Evolutionary conservation across 306 rosid genomes (phyloP).

Genomic region (Ziziphus jujuba): DNA sequence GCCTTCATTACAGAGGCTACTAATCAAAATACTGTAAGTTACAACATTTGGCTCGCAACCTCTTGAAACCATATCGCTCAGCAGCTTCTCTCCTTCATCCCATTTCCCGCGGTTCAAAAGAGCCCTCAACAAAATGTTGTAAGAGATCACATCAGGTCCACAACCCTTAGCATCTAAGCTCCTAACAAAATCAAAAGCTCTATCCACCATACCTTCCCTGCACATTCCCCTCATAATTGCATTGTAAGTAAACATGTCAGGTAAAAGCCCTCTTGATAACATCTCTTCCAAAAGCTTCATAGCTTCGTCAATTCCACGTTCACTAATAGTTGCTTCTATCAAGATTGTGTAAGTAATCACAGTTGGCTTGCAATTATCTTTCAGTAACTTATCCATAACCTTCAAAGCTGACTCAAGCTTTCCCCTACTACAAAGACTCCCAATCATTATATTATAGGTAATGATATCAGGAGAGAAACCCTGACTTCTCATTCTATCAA

Average conservation of each 20-base stretch:
- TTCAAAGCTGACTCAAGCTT: conserved; percentile 52
- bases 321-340: conserved; percentile 74
- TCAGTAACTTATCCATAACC: conserved; percentile 63
- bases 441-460: conserved; percentile 81
- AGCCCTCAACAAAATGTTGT: conserved; percentile 60
- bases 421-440: conserved; percentile 67
- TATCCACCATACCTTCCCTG: conserved; percentile 64
- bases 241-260: conserved; percentile 68
- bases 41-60: conserved; percentile 69
- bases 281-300: conserved; percentile 73
- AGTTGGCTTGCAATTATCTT: conserved; percentile 66
- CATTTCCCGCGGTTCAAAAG: conserved; percentile 61
- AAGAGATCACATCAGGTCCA: conserved; percentile 60
- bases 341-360: conserved; percentile 78
- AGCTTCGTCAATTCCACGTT: conserved; percentile 63
- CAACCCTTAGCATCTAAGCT: conserved; percentile 51
- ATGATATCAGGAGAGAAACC: conserved; percentile 75
- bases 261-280: conserved; percentile 63
- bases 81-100: conserved; percentile 61
- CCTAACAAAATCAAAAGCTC: conserved; percentile 58
- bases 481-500: conserved; percentile 65
- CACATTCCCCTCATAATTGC: conserved; percentile 77
- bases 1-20: conserved; percentile 63
- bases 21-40: conserved; percentile 65
- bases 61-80: conserved; percentile 51